These are phyloP conservation scores for Bimuria novae-zelandiae DNA, from an alignment of 2,329 filamentous ascomycete species.

Conservation along the genomic window DNA sequence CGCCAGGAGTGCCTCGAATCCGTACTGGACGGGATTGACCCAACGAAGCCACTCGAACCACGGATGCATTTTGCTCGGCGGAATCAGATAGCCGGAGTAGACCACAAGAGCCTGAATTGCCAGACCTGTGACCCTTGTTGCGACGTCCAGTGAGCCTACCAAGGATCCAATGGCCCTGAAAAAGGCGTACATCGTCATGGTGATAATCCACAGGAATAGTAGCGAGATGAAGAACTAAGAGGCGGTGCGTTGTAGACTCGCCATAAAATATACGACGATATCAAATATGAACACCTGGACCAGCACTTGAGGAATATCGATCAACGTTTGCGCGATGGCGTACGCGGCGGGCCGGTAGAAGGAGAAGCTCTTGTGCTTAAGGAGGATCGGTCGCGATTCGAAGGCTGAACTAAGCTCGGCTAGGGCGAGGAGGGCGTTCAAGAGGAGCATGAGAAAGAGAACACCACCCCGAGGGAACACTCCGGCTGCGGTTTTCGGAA, in stretches of 20 bases:
- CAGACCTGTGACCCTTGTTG: slow-evolving; percentile 48
- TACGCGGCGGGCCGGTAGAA: slow-evolving; percentile 69
- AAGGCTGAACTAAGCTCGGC: slow-evolving; percentile 67
- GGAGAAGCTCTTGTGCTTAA: slow-evolving; percentile 72
- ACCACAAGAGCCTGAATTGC: slow-evolving; percentile 48
- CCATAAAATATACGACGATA: slow-evolving; percentile 67
- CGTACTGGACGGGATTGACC: slow-evolving; percentile 67
- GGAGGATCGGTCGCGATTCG: slow-evolving; percentile 64
- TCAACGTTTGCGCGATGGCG: slow-evolving; percentile 61
- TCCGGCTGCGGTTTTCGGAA: slow-evolving; percentile 57
- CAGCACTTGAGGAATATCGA: slow-evolving; percentile 62
- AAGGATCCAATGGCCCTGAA: slow-evolving; percentile 46
- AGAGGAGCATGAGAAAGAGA: slow-evolving; percentile 66
- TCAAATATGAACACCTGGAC: slow-evolving; percentile 64
- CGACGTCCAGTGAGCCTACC: slow-evolving; percentile 42
- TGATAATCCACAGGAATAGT: slow-evolving; percentile 64
- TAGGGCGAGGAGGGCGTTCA: slow-evolving; percentile 65
- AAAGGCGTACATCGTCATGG: slow-evolving; percentile 51
- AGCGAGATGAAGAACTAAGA: slow-evolving; percentile 67
- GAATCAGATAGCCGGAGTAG: slow-evolving; percentile 48
- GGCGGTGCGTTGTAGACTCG: slow-evolving; percentile 58
- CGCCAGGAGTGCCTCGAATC: slow-evolving; percentile 68
- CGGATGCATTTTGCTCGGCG: slow-evolving; percentile 42
- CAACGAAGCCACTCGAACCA: slow-evolving; percentile 28
- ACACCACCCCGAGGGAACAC: slow-evolving; percentile 65